phyloP scores from a whole-genome alignment of 2,329 filamentous ascomycete genomes.

The Penicillium griseofulvum region DNA sequence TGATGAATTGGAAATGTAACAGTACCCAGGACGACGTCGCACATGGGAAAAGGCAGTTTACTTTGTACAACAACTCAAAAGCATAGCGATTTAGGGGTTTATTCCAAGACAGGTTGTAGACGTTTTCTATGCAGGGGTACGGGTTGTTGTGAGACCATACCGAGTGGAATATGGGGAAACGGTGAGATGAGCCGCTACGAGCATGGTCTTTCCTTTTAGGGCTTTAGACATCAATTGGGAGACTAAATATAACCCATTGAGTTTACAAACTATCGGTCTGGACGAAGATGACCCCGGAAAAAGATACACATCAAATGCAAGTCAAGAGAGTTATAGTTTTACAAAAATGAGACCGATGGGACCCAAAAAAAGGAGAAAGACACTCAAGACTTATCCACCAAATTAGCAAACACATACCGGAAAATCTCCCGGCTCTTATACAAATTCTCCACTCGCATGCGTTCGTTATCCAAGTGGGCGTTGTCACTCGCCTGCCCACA shows the following conservation, averaged over 20 bases:
- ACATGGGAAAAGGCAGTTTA: neutral
- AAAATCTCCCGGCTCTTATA: slow-evolving; percentile 93
- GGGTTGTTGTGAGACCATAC: neutral
- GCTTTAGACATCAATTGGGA: neutral
- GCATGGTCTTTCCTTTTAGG: neutral
- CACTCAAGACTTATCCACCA: slow-evolving; percentile 44
- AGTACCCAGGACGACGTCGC: neutral
- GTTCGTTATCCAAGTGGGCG: slow-evolving; percentile 92
- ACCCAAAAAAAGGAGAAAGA: neutral
- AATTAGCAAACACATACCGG: slow-evolving; percentile 72
- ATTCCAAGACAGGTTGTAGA: neutral
- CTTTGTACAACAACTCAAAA: neutral
- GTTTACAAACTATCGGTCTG: neutral
- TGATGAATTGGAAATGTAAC: neutral
- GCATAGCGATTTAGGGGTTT: neutral
- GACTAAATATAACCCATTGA: neutral
- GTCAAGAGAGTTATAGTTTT: neutral
- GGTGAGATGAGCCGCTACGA: neutral
- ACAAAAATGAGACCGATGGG: neutral
- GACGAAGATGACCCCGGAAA: neutral
- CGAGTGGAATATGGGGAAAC: neutral
- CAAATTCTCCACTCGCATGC: slow-evolving; percentile 82
- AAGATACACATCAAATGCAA: neutral
- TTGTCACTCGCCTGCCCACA: slow-evolving; percentile 93
- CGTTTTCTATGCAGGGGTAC: neutral